Base-by-base conservation (phyloP, 371 early-diverging fungal species). In the Coelomomyces lativittatus region DNA sequence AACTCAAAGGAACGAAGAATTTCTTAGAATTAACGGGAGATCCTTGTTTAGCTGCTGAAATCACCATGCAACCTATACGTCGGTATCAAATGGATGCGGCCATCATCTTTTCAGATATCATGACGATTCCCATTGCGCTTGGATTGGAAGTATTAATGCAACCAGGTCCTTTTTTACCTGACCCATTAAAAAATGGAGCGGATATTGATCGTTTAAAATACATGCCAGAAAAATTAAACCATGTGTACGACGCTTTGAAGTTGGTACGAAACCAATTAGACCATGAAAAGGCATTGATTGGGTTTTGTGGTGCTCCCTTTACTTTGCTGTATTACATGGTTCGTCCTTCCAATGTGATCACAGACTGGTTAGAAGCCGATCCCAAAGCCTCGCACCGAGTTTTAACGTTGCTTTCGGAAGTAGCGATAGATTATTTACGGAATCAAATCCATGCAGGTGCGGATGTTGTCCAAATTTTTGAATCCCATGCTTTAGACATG, bases 361-460 rank as follows among this genome's bases (percentile, higher is more conserved):
- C 91, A 64, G 58, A 74, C 15, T 96, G 87, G 87, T 65, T 96
- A 38, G 85, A 77, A 66, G 67, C 70, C 51, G 66, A 90, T 59
- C 82, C 85, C n/a, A 70, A 81, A 46, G 82, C 64, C 33, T 70
- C 82, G 11, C 85, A 90, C 46, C 64, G 62, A 54, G 68, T 96
- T 34, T 72, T 96, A 51, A 63, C 71, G 44, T 70, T 75, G 30
- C 73, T 89, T 21, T 85, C 89, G 0, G 86, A 86, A 60, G 81
- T 88, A 12, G 61, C 80, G 3, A 78, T 90, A 11, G 78, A 80
- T 30, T 92, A 83, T 58, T 69, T 92, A 53, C 77, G 88, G 15
- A 88, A 82, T 14, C 95, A 96, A 66, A 85, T 86, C n/a, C 80
- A 70, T 47, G 91, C 95, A n/a, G 97, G 97, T 48, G 97, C 97